phyloP scores from a whole-genome alignment of 2,329 filamentous ascomycete species.

The Huntiella bhutanensis region DNA sequence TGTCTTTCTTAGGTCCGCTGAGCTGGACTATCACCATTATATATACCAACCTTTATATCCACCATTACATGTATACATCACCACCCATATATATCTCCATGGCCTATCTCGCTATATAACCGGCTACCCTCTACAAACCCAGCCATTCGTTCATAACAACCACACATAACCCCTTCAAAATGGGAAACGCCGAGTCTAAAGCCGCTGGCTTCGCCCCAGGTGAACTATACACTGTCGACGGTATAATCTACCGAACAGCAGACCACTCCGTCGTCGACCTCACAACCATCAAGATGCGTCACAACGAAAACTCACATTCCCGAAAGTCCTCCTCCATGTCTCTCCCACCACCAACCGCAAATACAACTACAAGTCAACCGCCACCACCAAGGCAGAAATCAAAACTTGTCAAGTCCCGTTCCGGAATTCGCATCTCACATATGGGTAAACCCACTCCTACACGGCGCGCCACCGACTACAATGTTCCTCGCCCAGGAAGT shows the following conservation, averaged over 20 bases:
- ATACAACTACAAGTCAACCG: background rate
- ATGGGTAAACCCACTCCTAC: too few species aligned
- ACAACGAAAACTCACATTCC: background rate
- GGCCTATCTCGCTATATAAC: too few species aligned
- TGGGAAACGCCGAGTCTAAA: conserved; percentile 8
- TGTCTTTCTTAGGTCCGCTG: too few species aligned
- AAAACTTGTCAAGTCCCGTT: too few species aligned
- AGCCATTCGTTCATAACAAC: background rate
- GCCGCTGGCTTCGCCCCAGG: conserved; percentile 4
- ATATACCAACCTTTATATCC: too few species aligned
- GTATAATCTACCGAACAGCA: conserved; percentile 5
- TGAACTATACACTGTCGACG: conserved; percentile 6
- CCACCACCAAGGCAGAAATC: background rate
- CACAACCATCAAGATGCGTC: background rate
- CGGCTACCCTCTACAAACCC: too few species aligned
- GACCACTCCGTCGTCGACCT: conserved; percentile 5
- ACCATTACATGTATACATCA: too few species aligned
- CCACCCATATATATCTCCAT: too few species aligned
- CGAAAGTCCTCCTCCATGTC: background rate
- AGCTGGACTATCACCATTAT: too few species aligned
- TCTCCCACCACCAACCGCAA: background rate
- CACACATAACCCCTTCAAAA: background rate
- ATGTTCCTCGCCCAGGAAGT: too few species aligned
- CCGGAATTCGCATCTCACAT: too few species aligned
- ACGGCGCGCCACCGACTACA: too few species aligned